Percentiles rank a stretch among this genome's conserved stretches.
phyloP scores from a whole-genome alignment of 352 stramenopile species.

The Globisporangium iwayamae region DNA sequence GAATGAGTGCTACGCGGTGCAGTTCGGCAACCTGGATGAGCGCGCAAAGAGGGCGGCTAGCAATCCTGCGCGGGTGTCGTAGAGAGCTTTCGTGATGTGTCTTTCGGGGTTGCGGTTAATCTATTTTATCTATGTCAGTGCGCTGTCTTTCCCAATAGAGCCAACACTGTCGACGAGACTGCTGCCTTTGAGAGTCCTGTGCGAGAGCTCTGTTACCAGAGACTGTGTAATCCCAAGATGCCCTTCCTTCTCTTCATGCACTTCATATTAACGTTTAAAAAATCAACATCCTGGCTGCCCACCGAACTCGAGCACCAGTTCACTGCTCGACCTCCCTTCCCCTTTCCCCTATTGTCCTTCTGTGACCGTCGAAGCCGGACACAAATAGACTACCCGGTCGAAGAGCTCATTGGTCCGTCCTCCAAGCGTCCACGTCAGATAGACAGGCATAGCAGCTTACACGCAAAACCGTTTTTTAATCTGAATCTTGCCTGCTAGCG shows the following conservation, averaged over 20 bases:
- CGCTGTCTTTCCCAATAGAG: neutral
- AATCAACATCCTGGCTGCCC: neutral
- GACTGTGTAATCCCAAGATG: neutral
- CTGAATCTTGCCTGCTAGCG: slow-evolving; percentile 11
- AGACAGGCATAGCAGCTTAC: neutral
- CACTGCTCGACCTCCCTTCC: neutral
- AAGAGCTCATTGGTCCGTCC: neutral
- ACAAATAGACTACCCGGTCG: neutral
- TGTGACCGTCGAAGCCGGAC: neutral
- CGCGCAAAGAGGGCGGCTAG: neutral
- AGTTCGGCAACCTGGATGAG: slow-evolving; percentile 29
- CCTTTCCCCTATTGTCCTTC: slow-evolving; percentile 1
- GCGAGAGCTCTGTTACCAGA: no score
- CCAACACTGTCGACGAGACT: neutral
- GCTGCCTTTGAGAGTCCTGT: neutral
- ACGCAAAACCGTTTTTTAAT: neutral
- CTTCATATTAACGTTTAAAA: slow-evolving; percentile 1
- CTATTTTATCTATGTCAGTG: slow-evolving; percentile 8
- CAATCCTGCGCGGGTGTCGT: slow-evolving; percentile 7
- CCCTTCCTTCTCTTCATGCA: neutral
- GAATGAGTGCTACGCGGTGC: slow-evolving; percentile 56
- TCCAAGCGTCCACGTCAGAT: neutral
- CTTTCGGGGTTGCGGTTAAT: neutral
- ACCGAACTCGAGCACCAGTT: neutral
- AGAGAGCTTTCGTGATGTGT: neutral